A percentile compares a stretch with the other conserved stretches of the same genome.
Conservation (phyloP, 2,329 filamentous ascomycete genomes). For the Talaromyces pinophilus region DNA sequence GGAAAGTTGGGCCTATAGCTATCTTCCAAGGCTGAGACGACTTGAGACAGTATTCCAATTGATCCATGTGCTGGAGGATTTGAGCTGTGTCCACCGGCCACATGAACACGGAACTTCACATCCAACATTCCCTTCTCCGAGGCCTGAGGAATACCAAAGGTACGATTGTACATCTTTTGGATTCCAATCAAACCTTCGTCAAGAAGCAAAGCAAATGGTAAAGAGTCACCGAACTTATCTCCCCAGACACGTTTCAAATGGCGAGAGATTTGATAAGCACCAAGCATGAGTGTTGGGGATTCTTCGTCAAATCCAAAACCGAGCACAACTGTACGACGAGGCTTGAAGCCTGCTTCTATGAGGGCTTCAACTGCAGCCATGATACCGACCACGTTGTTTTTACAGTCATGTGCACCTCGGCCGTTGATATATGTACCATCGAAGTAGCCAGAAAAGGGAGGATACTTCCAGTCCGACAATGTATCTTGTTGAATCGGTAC, state of each 20-base stretch:
- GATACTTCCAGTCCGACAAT: constrained; percentile 54
- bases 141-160: constrained; percentile 60
- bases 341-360: constrained; percentile 54
- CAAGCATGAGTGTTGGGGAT: constrained; percentile 59
- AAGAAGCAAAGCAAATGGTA: constrained; percentile 57
- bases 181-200: constrained; percentile 65
- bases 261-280: constrained; percentile 51
- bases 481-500: constrained; percentile 43
- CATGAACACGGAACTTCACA: constrained; percentile 58
- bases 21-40: constrained; percentile 62
- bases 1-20: constrained; percentile 49
- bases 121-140: constrained; percentile 66
- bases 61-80: constrained; percentile 64
- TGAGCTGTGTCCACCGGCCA: constrained; percentile 63
- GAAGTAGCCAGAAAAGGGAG: constrained; percentile 55
- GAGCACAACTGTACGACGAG: constrained; percentile 59
- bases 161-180: constrained; percentile 45
- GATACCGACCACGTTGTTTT: constrained; percentile 56
- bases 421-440: constrained; percentile 59
- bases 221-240: constrained; percentile 45
- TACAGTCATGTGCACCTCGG: constrained; percentile 56
- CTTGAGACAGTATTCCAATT: constrained; percentile 67
- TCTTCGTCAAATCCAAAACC: constrained; percentile 69
- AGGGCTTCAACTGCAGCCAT: constrained; percentile 58
- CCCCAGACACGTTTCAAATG: constrained; percentile 58